These are phyloP conservation scores for Mycena vitilis DNA, from an alignment of 768 basidiomycete species.

Conservation along the genomic window DNA sequence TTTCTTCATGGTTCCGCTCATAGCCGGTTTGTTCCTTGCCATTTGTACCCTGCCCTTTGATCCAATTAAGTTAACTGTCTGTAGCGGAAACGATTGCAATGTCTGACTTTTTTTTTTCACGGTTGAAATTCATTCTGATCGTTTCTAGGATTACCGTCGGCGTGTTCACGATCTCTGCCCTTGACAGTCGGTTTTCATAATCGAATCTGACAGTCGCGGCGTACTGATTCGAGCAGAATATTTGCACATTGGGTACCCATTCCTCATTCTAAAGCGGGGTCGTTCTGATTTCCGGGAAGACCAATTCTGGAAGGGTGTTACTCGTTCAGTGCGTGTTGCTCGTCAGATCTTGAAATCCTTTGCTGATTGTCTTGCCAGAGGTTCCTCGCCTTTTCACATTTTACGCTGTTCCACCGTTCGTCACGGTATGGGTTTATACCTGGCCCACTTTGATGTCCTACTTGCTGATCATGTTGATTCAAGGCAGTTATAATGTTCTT, in stretches of 20 bases:
- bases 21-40: slow-evolving; percentile 8
- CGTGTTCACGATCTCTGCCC: slow-evolving; percentile 9
- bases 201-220: neutral
- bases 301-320: slow-evolving; percentile 21
- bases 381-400: slow-evolving; percentile 25
- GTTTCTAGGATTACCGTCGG: slow-evolving; percentile 11
- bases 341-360: neutral
- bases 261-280: neutral
- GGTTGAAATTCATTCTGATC: neutral
- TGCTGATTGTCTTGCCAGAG: neutral
- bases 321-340: slow-evolving; percentile 12
- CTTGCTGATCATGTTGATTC: neutral
- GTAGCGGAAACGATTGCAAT: slow-evolving; percentile 19
- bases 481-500: slow-evolving; percentile 25
- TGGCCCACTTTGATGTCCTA: neutral
- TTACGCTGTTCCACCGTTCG: slow-evolving; percentile 17
- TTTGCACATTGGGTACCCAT: slow-evolving; percentile 16
- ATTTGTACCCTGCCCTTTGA: neutral
- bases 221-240: slow-evolving; percentile 13
- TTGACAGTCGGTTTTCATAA: neutral
- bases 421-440: neutral
- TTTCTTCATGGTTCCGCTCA: slow-evolving; percentile 21
- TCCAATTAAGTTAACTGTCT: neutral
- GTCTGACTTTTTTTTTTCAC: neutral
- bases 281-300: neutral